A percentile compares a stretch with the other conserved stretches of the same genome.
These are phyloP conservation scores for Lecanicillium sp. DNA, from an alignment of 2,329 filamentous ascomycete genomes.

Conservation along the genomic window DNA sequence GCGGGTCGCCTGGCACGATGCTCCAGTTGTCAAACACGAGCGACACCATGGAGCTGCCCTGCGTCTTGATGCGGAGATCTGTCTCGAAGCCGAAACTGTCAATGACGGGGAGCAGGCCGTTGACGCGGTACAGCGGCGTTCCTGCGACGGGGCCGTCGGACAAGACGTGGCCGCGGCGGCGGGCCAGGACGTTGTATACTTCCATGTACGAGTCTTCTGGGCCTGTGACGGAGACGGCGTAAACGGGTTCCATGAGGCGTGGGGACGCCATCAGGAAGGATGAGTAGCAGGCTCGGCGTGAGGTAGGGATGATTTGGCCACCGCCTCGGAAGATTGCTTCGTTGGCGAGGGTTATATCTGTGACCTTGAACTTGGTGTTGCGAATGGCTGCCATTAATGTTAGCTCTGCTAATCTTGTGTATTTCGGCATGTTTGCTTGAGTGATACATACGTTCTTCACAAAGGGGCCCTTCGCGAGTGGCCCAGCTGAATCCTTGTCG, in stretches of 20 bases:
- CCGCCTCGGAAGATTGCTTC: constrained; percentile 93
- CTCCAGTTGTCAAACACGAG: constrained; percentile 95
- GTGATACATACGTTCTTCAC: constrained; percentile 78
- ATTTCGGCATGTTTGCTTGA: neutral
- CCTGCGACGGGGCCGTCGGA: constrained; percentile 91
- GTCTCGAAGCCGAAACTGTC: constrained; percentile 98
- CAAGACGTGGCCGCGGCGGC: constrained; percentile 83
- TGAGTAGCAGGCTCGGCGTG: constrained; percentile 85
- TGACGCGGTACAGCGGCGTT: constrained; percentile 86
- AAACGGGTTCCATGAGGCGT: constrained; percentile 93
- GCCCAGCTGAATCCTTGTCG: constrained; percentile 97
- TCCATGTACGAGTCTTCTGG: constrained; percentile 82
- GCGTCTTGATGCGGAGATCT: constrained; percentile 89
- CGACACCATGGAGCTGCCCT: constrained; percentile 83
- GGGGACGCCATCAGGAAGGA: constrained; percentile 97
- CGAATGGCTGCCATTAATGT: constrained; percentile 61
- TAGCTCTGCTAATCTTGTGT: constrained; percentile 7
- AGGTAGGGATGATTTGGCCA: constrained; percentile 94
- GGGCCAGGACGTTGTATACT: constrained; percentile 84
- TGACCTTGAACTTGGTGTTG: constrained; percentile 96
- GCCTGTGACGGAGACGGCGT: constrained; percentile 85
- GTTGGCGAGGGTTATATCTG: constrained; percentile 75
- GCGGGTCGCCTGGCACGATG: constrained; percentile 89
- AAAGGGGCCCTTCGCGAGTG: constrained; percentile 86
- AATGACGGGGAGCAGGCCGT: constrained; percentile 87